phyloP scores from a whole-genome alignment of 495 filamentous ascomycete species.

The Aspergillus ostianus region DNA sequence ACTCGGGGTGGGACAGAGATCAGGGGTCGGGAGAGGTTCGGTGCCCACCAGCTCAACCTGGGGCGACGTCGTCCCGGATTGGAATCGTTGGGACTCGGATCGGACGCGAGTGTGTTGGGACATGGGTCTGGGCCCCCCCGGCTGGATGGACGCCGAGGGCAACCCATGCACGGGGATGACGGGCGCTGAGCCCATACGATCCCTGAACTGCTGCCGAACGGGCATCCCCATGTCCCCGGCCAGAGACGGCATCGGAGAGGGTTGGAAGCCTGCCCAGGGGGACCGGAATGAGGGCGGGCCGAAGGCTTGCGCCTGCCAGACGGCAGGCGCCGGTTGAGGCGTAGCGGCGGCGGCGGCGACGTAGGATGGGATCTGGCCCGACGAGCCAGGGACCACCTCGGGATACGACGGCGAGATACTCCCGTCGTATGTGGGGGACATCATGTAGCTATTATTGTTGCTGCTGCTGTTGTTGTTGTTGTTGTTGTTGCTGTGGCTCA shows the following conservation, averaged over 20 bases:
- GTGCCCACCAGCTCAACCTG: constrained; percentile 25
- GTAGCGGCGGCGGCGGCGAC: constrained; percentile 14
- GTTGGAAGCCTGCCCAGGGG: constrained; percentile 25
- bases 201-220: constrained; percentile 38
- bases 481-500: constrained; percentile 18
- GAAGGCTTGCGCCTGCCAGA: constrained; percentile 15
- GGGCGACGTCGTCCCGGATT: constrained; percentile 17
- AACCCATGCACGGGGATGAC: constrained; percentile 32
- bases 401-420: constrained; percentile 26
- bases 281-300: constrained; percentile 12
- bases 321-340: constrained; percentile 15
- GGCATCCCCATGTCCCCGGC: constrained; percentile 24
- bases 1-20: constrained; percentile 38
- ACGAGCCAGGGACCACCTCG: constrained; percentile 15
- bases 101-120: constrained; percentile 23
- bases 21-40: constrained; percentile 36
- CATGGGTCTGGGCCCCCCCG: background rate
- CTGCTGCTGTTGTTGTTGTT: no score
- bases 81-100: constrained; percentile 20
- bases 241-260: constrained; percentile 21
- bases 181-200: constrained; percentile 41
- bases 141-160: constrained; percentile 9
- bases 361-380: constrained; percentile 33
- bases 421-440: constrained; percentile 31
- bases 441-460: constrained; percentile 19